These are phyloP conservation scores for Solanum paucissectum DNA, from an alignment of 257 asterid species.

Conservation along the genomic window DNA sequence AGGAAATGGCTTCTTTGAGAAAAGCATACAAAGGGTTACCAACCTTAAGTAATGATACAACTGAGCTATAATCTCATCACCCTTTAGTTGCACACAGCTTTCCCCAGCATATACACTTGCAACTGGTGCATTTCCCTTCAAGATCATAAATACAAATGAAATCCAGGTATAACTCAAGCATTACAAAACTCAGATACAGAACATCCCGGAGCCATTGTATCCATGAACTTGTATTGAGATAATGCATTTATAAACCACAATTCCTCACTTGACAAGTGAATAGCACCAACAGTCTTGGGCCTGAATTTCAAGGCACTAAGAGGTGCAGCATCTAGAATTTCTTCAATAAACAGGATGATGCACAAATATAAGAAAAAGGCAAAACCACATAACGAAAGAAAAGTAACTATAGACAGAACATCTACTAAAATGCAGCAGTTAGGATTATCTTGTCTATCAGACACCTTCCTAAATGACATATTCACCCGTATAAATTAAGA, in stretches of 20 bases:
- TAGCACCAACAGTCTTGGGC: background rate
- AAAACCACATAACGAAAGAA: background rate
- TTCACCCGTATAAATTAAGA: background rate
- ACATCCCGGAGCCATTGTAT: background rate
- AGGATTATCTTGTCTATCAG: background rate
- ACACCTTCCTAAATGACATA: background rate
- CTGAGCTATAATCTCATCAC: conserved; percentile 44
- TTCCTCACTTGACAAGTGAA: background rate
- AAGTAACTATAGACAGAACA: background rate
- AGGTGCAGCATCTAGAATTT: background rate
- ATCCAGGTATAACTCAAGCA: background rate
- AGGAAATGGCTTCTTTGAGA: conserved; percentile 74
- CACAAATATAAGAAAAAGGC: background rate
- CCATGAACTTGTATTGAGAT: background rate
- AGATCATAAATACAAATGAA: conserved; percentile 5
- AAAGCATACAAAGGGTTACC: conserved; percentile 57
- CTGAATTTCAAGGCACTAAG: background rate
- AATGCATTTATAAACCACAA: background rate
- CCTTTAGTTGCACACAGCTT: conserved; percentile 49
- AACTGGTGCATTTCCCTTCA: conserved; percentile 71
- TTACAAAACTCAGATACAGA: background rate
- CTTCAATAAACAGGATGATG: background rate
- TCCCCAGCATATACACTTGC: conserved; percentile 73
- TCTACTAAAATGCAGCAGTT: background rate
- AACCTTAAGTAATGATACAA: conserved; percentile 53